These are phyloP conservation scores for Salix purpurea DNA, from an alignment of 345 rosid species.

Conservation along the genomic window DNA sequence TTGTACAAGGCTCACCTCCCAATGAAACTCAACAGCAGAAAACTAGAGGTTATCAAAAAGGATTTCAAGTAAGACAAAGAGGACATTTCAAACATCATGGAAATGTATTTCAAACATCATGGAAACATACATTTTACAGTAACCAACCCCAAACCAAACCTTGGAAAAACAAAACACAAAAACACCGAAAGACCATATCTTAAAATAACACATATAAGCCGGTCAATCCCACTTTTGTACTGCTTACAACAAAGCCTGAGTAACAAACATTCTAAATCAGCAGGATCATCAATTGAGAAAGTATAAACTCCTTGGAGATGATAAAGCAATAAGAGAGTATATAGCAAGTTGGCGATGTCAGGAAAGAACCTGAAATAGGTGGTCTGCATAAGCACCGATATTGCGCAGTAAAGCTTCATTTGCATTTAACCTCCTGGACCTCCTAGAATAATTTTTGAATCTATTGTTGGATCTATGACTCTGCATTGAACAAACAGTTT, in stretches of 20 bases:
- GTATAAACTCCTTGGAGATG: not conserved
- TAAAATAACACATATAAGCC: not conserved
- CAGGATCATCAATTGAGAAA: not conserved
- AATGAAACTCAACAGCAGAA: not conserved
- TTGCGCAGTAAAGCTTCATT: slow-evolving; percentile 49
- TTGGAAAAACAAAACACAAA: too few species aligned
- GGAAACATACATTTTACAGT: not conserved
- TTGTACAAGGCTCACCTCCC: not conserved
- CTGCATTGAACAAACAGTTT: slow-evolving; percentile 10
- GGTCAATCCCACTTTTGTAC: too few species aligned
- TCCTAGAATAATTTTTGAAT: slow-evolving; percentile 31
- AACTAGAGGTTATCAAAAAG: not conserved
- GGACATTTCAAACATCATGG: not conserved
- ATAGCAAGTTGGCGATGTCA: not conserved
- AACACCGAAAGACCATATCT: not conserved
- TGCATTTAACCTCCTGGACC: slow-evolving; percentile 41
- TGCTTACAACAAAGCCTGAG: too few species aligned
- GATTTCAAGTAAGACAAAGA: not conserved
- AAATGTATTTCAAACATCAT: not conserved
- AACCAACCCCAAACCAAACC: not conserved
- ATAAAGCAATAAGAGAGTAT: not conserved
- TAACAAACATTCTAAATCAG: too few species aligned
- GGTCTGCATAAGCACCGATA: slow-evolving; percentile 42
- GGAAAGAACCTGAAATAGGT: slow-evolving; percentile 49
- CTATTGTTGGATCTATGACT: slow-evolving; percentile 35